Evolutionary conservation across 768 basidiomycete genomes (phyloP), one percentile per base, ranked within the genome.

Genomic region (button mushroom (Agaricus bisporus)): DNA sequence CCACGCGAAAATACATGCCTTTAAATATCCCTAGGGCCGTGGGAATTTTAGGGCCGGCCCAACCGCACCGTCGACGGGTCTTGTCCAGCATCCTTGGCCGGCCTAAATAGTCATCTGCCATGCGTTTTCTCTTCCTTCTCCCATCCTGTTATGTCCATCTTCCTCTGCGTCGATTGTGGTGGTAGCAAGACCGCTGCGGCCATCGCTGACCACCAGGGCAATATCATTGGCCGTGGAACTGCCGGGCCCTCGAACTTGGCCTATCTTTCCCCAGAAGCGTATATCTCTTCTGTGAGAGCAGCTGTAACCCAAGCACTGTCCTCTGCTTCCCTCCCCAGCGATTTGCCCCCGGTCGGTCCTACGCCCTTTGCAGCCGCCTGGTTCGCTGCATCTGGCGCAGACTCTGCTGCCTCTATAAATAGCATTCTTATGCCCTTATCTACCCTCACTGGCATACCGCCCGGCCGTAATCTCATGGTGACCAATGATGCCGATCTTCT

Each of bases 161-260:
- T 80, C 63, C 83, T 93, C 58, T 91, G 86, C 62, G 85, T 88
- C 58, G 91, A 93, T 68, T 92, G 91, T 57, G 92, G 92, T 28
- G 92, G 90, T 18, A 89, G 89, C 41, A 95, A 95, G 72, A 93
- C 93, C 9, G 79, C 86, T 25, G 88, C 79, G 5, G 88, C 80
- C 55, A 80, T 95, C 65, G 75, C 75, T 56, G 74, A 84, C 63
- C 59, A 64, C 17, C 58, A 73, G 2, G 87, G 90, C 57, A 67
- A 70, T 4, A 77, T 91, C 59, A 54, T 90, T 41, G 85, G 83
- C 1, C 83, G 86, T 41, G 88, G 82, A 1, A 66, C 73, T 15
- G 83, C 82, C 7, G 90, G 90, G 2, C 87, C 89, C 1, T 92
- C 91, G 59, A 95, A 95, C 68, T 88, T 88, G 68, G 78, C 89